Evolutionary conservation across 306 rosid genomes (phyloP).

Genomic region (Begonia masoniana): DNA sequence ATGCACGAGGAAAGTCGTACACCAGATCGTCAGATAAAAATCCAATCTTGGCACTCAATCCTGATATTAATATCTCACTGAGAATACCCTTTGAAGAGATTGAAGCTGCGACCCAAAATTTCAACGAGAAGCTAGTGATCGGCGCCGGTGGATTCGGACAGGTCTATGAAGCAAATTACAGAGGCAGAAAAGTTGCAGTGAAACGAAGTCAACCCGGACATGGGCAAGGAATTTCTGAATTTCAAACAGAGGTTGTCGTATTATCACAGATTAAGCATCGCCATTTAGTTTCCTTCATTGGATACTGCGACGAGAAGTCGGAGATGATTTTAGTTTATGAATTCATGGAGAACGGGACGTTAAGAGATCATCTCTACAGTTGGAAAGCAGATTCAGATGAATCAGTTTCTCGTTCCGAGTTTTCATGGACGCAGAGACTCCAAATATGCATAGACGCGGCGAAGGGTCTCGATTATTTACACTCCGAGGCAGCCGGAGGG

Average conservation of each 20-base stretch:
- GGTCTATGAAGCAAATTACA: conserved; percentile 7
- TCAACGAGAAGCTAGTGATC: conserved; percentile 2
- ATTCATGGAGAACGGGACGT: conserved; percentile 12
- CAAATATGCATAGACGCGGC: conserved; percentile 10
- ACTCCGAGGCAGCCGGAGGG: background rate
- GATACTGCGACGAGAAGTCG: conserved; percentile 5
- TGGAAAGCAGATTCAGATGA: background rate
- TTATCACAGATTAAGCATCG: conserved; percentile 4
- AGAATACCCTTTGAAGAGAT: background rate
- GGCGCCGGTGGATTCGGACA: conserved; percentile 16
- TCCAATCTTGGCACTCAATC: background rate
- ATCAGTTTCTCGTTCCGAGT: background rate
- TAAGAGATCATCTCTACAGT: conserved; percentile 7
- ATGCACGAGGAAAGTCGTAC: background rate
- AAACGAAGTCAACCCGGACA: conserved; percentile 8
- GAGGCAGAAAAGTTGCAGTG: conserved; percentile 10
- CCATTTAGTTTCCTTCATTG: conserved; percentile 4
- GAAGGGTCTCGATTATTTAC: conserved; percentile 8
- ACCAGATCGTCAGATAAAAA: background rate
- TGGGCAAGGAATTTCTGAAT: conserved; percentile 8
- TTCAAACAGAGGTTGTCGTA: conserved; percentile 7
- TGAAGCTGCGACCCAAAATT: background rate
- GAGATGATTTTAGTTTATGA: conserved; percentile 14
- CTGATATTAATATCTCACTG: conserved; percentile 3
- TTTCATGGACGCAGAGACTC: conserved; percentile 13